phyloP scores from a whole-genome alignment of 2,329 filamentous ascomycete species.

The Aspergillus amoenus region DNA sequence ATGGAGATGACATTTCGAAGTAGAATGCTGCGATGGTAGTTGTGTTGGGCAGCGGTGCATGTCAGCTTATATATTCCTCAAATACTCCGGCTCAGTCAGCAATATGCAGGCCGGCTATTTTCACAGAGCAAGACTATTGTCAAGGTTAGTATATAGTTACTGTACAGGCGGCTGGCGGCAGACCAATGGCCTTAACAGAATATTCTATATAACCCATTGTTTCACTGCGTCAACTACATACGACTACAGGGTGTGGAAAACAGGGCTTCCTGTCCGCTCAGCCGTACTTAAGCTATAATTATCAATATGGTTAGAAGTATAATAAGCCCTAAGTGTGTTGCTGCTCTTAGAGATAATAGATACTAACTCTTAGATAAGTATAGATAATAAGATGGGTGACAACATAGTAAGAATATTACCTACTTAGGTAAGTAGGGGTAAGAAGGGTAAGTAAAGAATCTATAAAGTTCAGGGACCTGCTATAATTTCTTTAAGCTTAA shows the following conservation, averaged over 20 bases:
- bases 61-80: neutral
- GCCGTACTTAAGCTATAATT: neutral
- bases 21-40: no score
- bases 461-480: neutral
- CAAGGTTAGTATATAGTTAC: no score
- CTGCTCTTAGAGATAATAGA: neutral
- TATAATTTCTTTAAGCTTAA: neutral
- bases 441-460: neutral
- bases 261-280: neutral
- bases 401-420: no score
- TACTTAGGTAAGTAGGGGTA: no score
- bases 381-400: no score
- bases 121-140: no score
- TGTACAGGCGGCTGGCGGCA: no score
- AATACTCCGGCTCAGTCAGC: neutral
- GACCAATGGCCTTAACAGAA: no score
- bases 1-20: constrained; percentile 12
- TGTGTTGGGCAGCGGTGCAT: neutral
- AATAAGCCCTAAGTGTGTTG: neutral
- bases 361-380: no score
- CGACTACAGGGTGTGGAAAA: neutral
- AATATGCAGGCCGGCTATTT: neutral
- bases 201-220: no score
- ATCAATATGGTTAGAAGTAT: neutral
- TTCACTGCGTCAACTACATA: neutral